Conservation (phyloP, 2,329 filamentous ascomycete species). For the Fusarium vanettenii region DNA sequence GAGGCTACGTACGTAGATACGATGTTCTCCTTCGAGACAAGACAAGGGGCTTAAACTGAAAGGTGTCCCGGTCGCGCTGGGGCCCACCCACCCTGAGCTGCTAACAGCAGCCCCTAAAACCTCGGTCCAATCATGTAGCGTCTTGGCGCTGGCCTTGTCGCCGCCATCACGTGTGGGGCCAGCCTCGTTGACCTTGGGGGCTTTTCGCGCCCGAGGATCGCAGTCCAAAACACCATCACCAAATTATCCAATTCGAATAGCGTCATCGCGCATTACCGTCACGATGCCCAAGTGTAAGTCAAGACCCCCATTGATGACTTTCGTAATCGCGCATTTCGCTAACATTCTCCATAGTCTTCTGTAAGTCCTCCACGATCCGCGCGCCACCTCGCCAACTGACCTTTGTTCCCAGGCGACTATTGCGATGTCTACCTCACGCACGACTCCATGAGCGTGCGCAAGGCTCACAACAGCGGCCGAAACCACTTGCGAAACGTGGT, state of each 20-base stretch:
- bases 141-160: constrained; percentile 40
- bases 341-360: constrained; percentile 38
- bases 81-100: constrained; percentile 29
- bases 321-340: constrained; percentile 48
- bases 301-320: constrained; percentile 3
- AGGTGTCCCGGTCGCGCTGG: constrained; percentile 46
- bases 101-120: constrained; percentile 10
- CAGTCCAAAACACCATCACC: constrained; percentile 11
- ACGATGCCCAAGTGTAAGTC: constrained; percentile 90
- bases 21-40: constrained; percentile 28
- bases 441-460: constrained; percentile 99
- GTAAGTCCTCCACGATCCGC: constrained; percentile 32
- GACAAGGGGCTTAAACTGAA: constrained; percentile 44
- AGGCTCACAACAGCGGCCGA: constrained; percentile 95
- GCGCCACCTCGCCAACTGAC: constrained; percentile 34
- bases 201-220: constrained; percentile 32
- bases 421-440: constrained; percentile 99
- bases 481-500: constrained; percentile 98
- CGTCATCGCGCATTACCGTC: constrained; percentile 40
- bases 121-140: constrained; percentile 25
- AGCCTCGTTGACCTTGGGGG: constrained; percentile 43
- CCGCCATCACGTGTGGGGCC: constrained; percentile 45
- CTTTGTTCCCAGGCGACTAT: constrained; percentile 77
- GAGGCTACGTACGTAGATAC: constrained; percentile 34
- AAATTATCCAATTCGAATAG: constrained; percentile 15